Percentiles rank a stretch among this genome's conserved stretches.
Evolutionary conservation across 2,329 filamentous ascomycete genomes (phyloP).

Genomic region (Diaporthe longicolla): DNA sequence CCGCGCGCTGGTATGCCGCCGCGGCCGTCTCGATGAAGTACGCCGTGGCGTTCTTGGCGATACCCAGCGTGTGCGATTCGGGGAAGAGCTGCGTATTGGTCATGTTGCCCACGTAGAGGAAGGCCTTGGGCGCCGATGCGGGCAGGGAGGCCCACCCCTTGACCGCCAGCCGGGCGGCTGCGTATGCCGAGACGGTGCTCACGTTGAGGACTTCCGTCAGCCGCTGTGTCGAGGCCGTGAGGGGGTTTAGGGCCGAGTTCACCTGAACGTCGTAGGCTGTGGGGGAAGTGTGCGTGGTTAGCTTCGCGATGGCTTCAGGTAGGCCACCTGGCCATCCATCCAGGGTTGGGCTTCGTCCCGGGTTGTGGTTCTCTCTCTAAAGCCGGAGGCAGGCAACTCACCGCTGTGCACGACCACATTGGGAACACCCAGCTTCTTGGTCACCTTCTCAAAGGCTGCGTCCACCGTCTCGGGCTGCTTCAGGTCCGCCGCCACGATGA

Average conservation of each 20-base stretch:
- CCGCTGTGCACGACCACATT: constrained; percentile 61
- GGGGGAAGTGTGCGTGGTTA: neutral
- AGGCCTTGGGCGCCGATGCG: constrained; percentile 22
- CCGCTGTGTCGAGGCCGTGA: constrained; percentile 10
- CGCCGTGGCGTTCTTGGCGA: constrained; percentile 30
- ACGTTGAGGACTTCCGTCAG: constrained; percentile 20
- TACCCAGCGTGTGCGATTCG: constrained; percentile 1
- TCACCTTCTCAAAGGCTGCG: constrained; percentile 56
- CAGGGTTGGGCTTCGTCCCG: too few relatives aligned
- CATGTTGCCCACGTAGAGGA: constrained; percentile 38
- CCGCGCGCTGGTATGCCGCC: constrained; percentile 25
- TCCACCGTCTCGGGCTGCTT: constrained; percentile 52
- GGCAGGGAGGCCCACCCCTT: constrained; percentile 29
- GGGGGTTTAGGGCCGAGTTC: neutral
- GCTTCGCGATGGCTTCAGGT: neutral
- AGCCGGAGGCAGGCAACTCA: constrained; percentile 21
- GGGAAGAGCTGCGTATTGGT: constrained; percentile 31
- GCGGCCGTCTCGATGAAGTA: constrained; percentile 39
- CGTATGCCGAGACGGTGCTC: constrained; percentile 28
- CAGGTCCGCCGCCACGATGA: constrained; percentile 55
- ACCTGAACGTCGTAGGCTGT: constrained; percentile 32
- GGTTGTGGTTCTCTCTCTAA: too few relatives aligned
- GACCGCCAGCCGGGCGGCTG: constrained; percentile 34
- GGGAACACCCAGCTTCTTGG: constrained; percentile 52
- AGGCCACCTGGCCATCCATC: neutral